Base-by-base conservation (phyloP, 1,284 basidiomycete genomes). In the Cutaneotrichosporon curvatum region DNA sequence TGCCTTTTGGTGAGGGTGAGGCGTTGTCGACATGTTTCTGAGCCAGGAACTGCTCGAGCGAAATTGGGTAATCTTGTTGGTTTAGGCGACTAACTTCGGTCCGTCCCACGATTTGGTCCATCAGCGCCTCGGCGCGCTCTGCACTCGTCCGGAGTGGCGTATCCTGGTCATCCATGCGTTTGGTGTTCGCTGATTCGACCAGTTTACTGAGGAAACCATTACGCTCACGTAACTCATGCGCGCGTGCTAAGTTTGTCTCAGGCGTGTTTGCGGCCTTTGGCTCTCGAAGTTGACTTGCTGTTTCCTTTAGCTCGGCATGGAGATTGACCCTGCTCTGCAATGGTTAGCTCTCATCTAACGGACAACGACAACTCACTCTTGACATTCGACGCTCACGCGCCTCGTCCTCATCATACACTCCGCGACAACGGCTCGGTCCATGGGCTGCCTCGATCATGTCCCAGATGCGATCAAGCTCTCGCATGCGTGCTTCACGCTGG, bases 391-490 rank as follows among this genome's bases (percentile, higher is more conserved):
- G 25, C 25, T 28, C 8, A 28, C 7, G 25, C 8, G 12, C 7
- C 25, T 28, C 25, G 7, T 28, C 8, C 8, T 12, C 12, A 12
- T 7, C 25, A 12, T 12, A 28, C 8, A 28, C 25, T 12, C 12
- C 25, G 25, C 25, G 25, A 28, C 12, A 28, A 12, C 25, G 25
- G 12, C 25, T 28, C 5, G 23, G 22, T n/a, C n/a, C 20, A 18
- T 40, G 18, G 8, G 37, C 21, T 16, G 57, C 41, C 39, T 67
- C 61, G 21, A 69, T 68, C 50, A 54, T 55, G 37, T 58, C 54
- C 59, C 63, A 62, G 18, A 68, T 63, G 23, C 60, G 56, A 45
- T 65, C 59, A 30, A 69, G 44, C 43, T 69, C 67, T 25, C 51
- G 48, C 53, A 59, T 51, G 43, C 65, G 63, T 8, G 25, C 42